Evolutionary conservation across 345 rosid genomes (phyloP), one percentile per base, ranked within the genome.

Genomic region (Lumnitzera littorea): DNA sequence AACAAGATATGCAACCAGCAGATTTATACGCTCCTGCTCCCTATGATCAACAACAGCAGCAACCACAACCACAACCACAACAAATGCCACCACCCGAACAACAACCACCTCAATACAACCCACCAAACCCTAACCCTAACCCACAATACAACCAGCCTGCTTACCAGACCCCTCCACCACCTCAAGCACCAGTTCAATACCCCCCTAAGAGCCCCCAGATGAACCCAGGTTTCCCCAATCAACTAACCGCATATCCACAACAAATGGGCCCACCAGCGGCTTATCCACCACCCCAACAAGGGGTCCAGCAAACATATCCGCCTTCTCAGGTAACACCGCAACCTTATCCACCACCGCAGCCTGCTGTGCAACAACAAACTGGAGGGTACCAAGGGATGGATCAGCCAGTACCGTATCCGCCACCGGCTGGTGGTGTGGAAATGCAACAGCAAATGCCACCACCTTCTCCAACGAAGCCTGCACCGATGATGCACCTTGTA

Each of bases 351-450:
- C 62, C 53, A 2, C 43, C 43, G 10, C 64, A 41, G 17, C 64
- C 25, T 13, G 50, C 53, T 5, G 3, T 29, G 36, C 5, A 1
- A 29, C 3, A 29, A 29, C 36, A 3, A 3, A 6, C 36, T 29
- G 36, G 2, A 50, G 74, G 56, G 55, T 47, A 13, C 67, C 53
- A 51, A 13, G 48, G 53, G 11, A 49, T 53, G 0, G 20, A 7
- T 11, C 65, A 56, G 11, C 68, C 60, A 15, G 12, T 54, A 17
- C 74, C 55, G 10, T 58, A n/a, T 57, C 48, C 68, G n/a, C 71
- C 66, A 13, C 50, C 50, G 5, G 70, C 16, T 11, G 57, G 48
- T 59, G 60, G 46, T 50, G 64, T 57, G 10, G 62, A 43, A 29
- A 29, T 29, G 2, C 36, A 29, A 29, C 36, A 3, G 51, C 63